Evolutionary conservation across 202 grass and related monocot genomes (phyloP).

Genomic region (Schoenoplectus tabernaemontani): DNA sequence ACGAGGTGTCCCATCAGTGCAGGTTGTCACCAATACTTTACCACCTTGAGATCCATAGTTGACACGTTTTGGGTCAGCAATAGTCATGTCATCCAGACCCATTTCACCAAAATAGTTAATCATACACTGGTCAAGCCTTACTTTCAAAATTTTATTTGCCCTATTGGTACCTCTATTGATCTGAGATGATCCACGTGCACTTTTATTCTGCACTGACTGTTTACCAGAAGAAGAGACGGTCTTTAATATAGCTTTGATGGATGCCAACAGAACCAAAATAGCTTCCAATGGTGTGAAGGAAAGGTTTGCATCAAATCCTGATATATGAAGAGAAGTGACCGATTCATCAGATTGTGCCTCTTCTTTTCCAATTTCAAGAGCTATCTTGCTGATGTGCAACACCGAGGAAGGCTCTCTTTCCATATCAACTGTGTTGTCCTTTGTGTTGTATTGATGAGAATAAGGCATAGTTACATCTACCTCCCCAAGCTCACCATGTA

Average conservation of each 20-base stretch:
- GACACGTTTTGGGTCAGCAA: constrained; percentile 82
- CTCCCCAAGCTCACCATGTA: constrained; percentile 58
- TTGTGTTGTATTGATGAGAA: constrained; percentile 44
- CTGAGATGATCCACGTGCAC: constrained; percentile 37
- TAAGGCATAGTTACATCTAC: constrained; percentile 49
- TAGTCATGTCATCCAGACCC: constrained; percentile 58
- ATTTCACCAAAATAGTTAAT: constrained; percentile 75
- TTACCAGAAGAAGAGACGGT: constrained; percentile 55
- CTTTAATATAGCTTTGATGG: constrained; percentile 68
- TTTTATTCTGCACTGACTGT: constrained; percentile 32
- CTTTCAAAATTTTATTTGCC: constrained; percentile 42
- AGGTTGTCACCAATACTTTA: constrained; percentile 54
- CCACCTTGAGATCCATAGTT: constrained; percentile 97
- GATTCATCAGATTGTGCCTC: constrained; percentile 43
- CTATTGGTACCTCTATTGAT: constrained; percentile 39
- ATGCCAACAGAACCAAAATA: constrained; percentile 58
- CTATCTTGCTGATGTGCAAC: constrained; percentile 49
- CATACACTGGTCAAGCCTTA: constrained; percentile 61
- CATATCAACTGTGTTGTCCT: constrained; percentile 35
- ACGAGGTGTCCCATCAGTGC: constrained; percentile 56
- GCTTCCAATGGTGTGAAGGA: constrained; percentile 71
- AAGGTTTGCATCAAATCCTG: constrained; percentile 61
- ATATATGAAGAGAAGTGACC: constrained; percentile 53
- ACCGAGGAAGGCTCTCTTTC: constrained; percentile 39
- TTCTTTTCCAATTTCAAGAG: constrained; percentile 67